Evolutionary conservation across 371 early-diverging fungal species (phyloP), one percentile per base, ranked within the genome.

Genomic region (Saksenaea vasiformis): DNA sequence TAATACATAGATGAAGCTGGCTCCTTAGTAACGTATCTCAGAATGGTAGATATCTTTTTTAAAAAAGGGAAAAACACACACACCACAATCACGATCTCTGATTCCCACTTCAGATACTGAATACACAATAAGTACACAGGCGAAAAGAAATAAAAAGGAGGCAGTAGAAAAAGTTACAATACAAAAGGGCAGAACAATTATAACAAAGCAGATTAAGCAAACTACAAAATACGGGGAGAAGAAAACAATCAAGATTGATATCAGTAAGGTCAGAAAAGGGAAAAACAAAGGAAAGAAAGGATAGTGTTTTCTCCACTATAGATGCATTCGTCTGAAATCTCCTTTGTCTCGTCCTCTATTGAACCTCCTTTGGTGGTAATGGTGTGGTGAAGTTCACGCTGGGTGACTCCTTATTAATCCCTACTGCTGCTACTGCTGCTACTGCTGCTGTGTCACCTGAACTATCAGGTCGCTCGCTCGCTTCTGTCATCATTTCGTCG

Each of bases 401-500:
- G 22, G 24, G 22, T 47, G 51, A 22, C 5, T 47, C 22, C 1
- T 22, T 22, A 22, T 47, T 22, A 47, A 10, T 47, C n/a, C 22
- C 51, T 19, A 11, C 8, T 22, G 19, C 5, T 7, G 51, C 4
- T 19, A n/a, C 51, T 19, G 22, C 8, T 22, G 19, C 51, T 19
- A 11, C 8, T 22, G 19, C 5, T 7, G 51, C 4, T 19, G 51
- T 47, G 22, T 47, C 51, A 4, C 51, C 22, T 10, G 51, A 47
- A 47, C 22, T 22, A 7, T 47, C 51, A 22, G 3, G 22, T 22
- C 51, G 51, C 22, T 47, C 51, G 3, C 51, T 47, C 22, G 60
- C 70, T n/a, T 69, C 70, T 5, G 62, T 62, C 70, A 69, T 69
- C 26, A 61, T 65, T 36, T 56, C 70, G 26, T 69, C 70, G 15